Percentiles rank a stretch among this genome's conserved stretches.
Evolutionary conservation across 2,329 filamentous ascomycete genomes (phyloP).

Genomic region (Curvularia sp.): DNA sequence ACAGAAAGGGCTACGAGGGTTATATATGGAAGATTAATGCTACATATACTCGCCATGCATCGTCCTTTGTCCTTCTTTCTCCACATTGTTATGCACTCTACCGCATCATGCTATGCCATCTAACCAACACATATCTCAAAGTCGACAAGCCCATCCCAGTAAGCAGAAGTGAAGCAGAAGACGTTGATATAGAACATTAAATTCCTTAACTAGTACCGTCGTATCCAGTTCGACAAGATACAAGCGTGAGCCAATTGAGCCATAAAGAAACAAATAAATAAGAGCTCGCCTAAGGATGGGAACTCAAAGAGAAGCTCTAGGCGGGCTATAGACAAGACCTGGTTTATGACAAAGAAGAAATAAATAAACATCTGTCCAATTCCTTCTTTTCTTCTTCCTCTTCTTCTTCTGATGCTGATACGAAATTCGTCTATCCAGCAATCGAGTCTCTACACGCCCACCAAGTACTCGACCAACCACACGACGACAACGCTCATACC

Average conservation of each 20-base stretch:
- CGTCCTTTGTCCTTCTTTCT: not conserved
- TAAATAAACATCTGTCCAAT: not conserved
- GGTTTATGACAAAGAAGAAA: not conserved
- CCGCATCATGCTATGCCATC: not conserved
- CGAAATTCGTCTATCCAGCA: too few species aligned
- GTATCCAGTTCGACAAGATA: too few species aligned
- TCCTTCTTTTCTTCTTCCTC: not conserved
- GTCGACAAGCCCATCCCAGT: not conserved
- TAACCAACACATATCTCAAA: not conserved
- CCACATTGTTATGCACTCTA: not conserved
- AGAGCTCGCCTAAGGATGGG: not conserved
- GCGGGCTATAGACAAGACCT: not conserved
- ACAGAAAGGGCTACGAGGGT: not conserved
- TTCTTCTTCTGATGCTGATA: too few species aligned
- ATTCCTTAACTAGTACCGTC: too few species aligned
- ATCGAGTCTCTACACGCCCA: too few species aligned
- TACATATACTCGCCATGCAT: not conserved
- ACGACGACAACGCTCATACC: too few species aligned
- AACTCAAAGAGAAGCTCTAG: not conserved
- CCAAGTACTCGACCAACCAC: too few species aligned
- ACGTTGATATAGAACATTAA: too few species aligned
- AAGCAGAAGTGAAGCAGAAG: not conserved
- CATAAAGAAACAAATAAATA: too few species aligned
- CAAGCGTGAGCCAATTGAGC: too few species aligned
- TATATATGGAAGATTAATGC: not conserved